Percentiles rank a stretch among this genome's conserved stretches.
phyloP scores from a whole-genome alignment of 805 yeast genomes.

The Yarrowia sp. region DNA sequence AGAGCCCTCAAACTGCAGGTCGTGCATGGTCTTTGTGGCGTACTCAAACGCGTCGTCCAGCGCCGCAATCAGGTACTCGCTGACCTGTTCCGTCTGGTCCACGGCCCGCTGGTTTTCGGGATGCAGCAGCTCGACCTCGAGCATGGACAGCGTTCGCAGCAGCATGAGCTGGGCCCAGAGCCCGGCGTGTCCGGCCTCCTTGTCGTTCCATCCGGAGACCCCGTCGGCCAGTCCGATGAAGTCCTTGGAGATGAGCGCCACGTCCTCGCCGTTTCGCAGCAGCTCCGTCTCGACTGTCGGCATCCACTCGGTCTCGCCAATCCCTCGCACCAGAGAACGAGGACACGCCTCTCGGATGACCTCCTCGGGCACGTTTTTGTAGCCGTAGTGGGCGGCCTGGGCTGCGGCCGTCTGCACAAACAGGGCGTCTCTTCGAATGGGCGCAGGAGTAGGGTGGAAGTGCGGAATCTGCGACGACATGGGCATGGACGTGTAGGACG shows the following conservation, averaged over 20 bases:
- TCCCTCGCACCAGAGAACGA: constrained; percentile 9
- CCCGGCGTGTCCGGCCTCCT: constrained; percentile 28
- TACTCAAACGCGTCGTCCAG: constrained; percentile 29
- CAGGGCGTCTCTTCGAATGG: constrained; percentile 18
- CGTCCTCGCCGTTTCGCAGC: constrained; percentile 28
- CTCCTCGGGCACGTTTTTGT: constrained; percentile 21
- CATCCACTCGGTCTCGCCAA: constrained; percentile 26
- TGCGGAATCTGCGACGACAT: constrained; percentile 15
- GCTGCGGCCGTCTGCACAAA: constrained; percentile 12
- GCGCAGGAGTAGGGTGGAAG: constrained; percentile 20
- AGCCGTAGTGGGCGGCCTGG: constrained; percentile 20
- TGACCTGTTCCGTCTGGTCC: constrained; percentile 15
- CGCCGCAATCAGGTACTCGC: constrained; percentile 27
- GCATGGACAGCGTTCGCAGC: constrained; percentile 28
- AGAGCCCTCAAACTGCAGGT: constrained; percentile 27
- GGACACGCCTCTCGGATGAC: constrained; percentile 23
- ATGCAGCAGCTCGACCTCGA: constrained; percentile 25
- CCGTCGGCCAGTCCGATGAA: constrained; percentile 30
- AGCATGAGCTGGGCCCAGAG: constrained; percentile 30
- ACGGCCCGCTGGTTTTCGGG: constrained; percentile 25
- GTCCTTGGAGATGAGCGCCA: constrained; percentile 27
- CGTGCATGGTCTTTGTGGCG: constrained; percentile 27
- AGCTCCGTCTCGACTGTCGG: constrained; percentile 19
- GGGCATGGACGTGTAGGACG: constrained; percentile 8
- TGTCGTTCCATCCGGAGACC: constrained; percentile 29